Evolutionary conservation across 2,329 filamentous ascomycete species (phyloP), one percentile per base, ranked within the genome.

Genomic region (Pyrenochaeta sp.): DNA sequence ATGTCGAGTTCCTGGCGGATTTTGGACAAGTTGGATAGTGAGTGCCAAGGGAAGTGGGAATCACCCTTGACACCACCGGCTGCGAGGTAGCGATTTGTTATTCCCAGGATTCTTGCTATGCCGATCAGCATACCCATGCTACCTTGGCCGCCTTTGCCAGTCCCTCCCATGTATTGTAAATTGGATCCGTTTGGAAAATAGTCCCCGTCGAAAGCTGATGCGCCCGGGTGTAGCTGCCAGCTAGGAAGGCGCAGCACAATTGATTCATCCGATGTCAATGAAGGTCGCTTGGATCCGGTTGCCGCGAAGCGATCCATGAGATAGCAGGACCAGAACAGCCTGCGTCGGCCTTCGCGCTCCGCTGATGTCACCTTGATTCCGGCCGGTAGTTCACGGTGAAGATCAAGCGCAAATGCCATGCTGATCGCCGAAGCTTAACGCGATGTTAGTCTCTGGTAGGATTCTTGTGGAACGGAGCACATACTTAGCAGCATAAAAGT

Each of bases 311-410:
- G 82, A 64, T 96, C 90, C 69, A 95, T 85, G 18, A 95, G 75
- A 60, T 94, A 96, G 65, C 89, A 93, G 2, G 88, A 86, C 90
- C 90, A 96, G 69, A 96, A 96, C 2, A 95, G 75, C n/a, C 88
- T 81, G 41, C 90, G 79, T 31, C 88, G 81, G 62, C 86, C 85
- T 73, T 95, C 90, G 42, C 87, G 81, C 63, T 95, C 90, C 3
- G 83, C 75, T 0, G 84, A 78, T 0, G 83, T 81, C 8, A 88
- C 78, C 41, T 82, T 81, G 9, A 82, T 75, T 36, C 82, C 81
- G 5, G 77, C 65, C 17, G 90, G 85, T 29, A 87, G 74, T 72
- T 96, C 90, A 21, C 89, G 83, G 63, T 95, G 89, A 3, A 94
- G 76, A 62, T 92, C 89, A 8, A 95, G 79, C 3, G 89, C 89